phyloP scores from a whole-genome alignment of 1,284 basidiomycete species.

The Trichosporon faecale region DNA sequence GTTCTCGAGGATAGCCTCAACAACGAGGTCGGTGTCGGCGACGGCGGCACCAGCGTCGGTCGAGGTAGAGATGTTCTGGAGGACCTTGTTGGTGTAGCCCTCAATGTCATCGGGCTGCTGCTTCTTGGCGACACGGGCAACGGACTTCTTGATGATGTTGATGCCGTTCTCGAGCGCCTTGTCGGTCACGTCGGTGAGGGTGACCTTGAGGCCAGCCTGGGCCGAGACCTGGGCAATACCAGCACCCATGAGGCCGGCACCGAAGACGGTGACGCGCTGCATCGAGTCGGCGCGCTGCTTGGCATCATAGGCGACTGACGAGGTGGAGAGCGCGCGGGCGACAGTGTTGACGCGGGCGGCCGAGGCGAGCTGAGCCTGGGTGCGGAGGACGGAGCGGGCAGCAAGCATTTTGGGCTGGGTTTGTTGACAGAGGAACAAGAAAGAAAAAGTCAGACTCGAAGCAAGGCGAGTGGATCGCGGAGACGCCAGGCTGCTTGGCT shows the following conservation, averaged over 20 bases:
- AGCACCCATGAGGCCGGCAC: conserved; percentile 57
- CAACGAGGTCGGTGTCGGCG: conserved; percentile 56
- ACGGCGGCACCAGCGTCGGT: conserved; percentile 57
- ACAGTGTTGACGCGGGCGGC: conserved; percentile 18
- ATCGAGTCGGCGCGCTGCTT: conserved; percentile 27
- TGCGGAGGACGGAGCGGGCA: conserved; percentile 10
- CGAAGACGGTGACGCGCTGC: conserved; percentile 53
- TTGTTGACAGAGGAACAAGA: not conserved
- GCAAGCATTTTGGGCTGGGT: not conserved
- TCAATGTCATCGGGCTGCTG: conserved; percentile 54
- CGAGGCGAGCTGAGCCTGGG: conserved; percentile 13
- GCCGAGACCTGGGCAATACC: conserved; percentile 57
- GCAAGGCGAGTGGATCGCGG: not conserved
- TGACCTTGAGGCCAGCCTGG: conserved; percentile 53
- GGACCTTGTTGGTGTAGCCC: conserved; percentile 49
- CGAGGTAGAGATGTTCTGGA: conserved; percentile 55
- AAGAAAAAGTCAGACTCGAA: not conserved
- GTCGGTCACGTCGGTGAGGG: conserved; percentile 53
- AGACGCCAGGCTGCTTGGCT: not conserved
- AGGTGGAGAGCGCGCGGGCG: conserved; percentile 14
- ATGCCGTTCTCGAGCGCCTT: conserved; percentile 55
- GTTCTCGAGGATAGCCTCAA: conserved; percentile 61
- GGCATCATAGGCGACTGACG: not conserved
- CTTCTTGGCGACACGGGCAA: conserved; percentile 57
- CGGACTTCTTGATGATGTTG: conserved; percentile 58